A percentile compares a stretch with the other conserved stretches of the same genome.
phyloP scores from a whole-genome alignment of 1,284 basidiomycete species.

The Moesziomyces antarcticus region DNA sequence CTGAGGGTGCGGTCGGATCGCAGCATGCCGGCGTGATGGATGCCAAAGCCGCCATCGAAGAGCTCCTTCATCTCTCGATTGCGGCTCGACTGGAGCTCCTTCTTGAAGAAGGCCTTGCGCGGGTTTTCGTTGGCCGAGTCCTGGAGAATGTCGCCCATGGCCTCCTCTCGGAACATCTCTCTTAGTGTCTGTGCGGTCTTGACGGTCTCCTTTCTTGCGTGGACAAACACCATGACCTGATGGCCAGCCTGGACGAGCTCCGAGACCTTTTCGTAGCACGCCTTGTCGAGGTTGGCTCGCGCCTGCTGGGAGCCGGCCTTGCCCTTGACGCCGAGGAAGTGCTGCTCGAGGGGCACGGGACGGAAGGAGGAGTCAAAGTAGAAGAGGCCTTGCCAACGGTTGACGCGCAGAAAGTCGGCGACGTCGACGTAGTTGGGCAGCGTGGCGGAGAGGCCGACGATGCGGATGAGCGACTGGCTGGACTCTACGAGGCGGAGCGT shows the following conservation, averaged over 20 bases:
- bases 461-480: constrained; percentile 95
- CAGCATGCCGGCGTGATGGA: constrained; percentile 99
- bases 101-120: constrained; percentile 73
- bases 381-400: constrained; percentile 89
- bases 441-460: constrained; percentile 97
- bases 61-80: constrained; percentile 98
- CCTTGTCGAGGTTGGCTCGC: constrained; percentile 88
- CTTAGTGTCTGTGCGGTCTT: constrained; percentile 87
- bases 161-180: constrained; percentile 82
- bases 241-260: constrained; percentile 71
- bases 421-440: constrained; percentile 98
- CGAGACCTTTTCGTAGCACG: constrained; percentile 83
- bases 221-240: constrained; percentile 99
- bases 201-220: constrained; percentile 97
- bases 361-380: constrained; percentile 98
- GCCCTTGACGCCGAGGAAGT: constrained; percentile 95
- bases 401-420: constrained; percentile 92
- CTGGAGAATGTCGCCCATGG: constrained; percentile 77
- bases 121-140: constrained; percentile 51
- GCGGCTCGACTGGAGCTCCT: constrained; percentile 80
- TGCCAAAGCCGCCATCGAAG: constrained; percentile 90
- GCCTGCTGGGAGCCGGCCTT: constrained; percentile 81
- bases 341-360: constrained; percentile 95
- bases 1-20: constrained; percentile 92
- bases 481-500: constrained; percentile 95